phyloP scores from a whole-genome alignment of 2,329 filamentous ascomycete species.

The Ustulina deusta region DNA sequence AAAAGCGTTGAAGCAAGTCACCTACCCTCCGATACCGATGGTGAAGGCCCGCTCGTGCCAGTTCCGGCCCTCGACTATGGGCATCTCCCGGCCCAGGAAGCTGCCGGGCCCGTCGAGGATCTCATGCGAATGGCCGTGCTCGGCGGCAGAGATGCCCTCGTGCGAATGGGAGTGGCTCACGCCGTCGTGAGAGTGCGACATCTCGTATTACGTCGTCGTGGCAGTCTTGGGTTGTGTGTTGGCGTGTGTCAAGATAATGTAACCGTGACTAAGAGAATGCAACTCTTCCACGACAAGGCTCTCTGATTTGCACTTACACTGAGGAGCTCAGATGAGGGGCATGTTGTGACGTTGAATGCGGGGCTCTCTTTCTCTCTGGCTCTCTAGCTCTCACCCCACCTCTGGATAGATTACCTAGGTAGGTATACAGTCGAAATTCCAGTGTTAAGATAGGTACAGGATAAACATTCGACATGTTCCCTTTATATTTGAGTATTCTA shows the following conservation, averaged over 20 bases:
- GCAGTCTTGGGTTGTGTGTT: background rate
- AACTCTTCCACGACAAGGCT: background rate
- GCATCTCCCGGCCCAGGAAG: conserved; percentile 91
- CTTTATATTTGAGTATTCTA: no score
- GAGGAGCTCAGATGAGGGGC: conserved; percentile 29
- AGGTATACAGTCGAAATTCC: no score
- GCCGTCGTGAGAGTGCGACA: conserved; percentile 68
- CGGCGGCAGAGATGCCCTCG: conserved; percentile 65
- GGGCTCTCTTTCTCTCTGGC: conserved; percentile 12
- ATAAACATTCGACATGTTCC: no score
- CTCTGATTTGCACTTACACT: conserved; percentile 1
- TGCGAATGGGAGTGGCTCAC: conserved; percentile 60
- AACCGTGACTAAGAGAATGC: conserved; percentile 29
- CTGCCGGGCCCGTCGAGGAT: conserved; percentile 94
- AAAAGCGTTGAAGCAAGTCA: background rate
- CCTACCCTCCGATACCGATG: conserved; percentile 95
- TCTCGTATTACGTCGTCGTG: no score
- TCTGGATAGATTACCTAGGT: background rate
- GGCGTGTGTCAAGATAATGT: conserved; percentile 28
- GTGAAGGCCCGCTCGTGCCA: conserved; percentile 94
- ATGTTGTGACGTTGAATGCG: conserved; percentile 18
- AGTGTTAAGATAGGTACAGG: background rate
- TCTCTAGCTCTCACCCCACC: conserved; percentile 13
- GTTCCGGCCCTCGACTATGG: conserved; percentile 86
- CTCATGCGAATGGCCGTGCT: conserved; percentile 96